Percentiles rank a stretch among this genome's conserved stretches.
Evolutionary conservation across 768 basidiomycete species (phyloP).

Genomic region (Clitopilus hobsonii): DNA sequence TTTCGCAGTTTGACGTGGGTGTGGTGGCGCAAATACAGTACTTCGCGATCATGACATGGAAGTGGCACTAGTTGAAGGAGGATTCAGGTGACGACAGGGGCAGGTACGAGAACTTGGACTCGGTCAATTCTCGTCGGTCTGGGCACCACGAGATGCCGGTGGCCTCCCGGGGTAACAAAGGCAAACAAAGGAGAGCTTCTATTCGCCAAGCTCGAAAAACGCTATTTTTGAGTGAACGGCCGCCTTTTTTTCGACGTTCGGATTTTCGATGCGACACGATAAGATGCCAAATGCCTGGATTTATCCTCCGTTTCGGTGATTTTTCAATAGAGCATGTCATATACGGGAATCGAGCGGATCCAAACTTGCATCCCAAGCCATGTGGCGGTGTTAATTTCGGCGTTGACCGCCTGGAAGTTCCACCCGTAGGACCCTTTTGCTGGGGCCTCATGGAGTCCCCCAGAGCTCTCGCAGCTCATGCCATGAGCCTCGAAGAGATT

Average conservation of each 20-base stretch:
- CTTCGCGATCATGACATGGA: no score
- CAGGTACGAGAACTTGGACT: no score
- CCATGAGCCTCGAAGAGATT: not conserved
- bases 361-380: not conserved
- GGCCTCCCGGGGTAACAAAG: not conserved
- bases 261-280: not conserved
- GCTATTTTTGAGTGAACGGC: not conserved
- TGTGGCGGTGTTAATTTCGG: conserved; percentile 1
- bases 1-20: no score
- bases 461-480: not conserved
- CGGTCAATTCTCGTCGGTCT: no score
- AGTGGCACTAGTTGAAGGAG: no score
- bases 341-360: not conserved
- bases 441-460: not conserved
- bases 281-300: not conserved
- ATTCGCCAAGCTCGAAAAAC: not conserved
- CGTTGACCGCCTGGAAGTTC: not conserved
- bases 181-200: not conserved
- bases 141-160: not conserved
- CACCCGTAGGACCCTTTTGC: not conserved
- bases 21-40: no score
- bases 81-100: no score
- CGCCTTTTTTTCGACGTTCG: not conserved
- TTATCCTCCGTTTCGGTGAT: not conserved
- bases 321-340: not conserved